Conservation (phyloP, 257 asterid genomes). For the Marsdenia floribunda region DNA sequence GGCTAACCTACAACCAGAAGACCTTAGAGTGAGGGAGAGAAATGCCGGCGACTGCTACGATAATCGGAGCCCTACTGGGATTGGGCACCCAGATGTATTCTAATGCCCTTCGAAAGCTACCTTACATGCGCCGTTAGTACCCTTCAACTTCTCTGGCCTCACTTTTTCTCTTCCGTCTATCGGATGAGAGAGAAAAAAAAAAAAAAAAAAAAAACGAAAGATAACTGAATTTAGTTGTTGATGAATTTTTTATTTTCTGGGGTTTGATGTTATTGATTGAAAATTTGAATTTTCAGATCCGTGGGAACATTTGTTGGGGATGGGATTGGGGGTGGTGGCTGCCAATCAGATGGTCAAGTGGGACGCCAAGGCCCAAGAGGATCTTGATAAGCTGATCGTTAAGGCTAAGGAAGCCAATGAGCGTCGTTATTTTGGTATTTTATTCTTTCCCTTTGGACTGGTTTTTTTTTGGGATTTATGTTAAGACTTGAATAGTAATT, state of each 20-base stretch:
- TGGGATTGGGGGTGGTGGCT: conserved; percentile 83
- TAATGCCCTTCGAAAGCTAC: conserved; percentile 96
- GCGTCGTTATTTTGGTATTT: conserved; percentile 85
- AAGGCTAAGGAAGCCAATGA: conserved; percentile 87
- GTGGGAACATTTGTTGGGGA: conserved; percentile 96
- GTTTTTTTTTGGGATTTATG: not conserved
- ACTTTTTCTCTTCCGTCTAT: not conserved
- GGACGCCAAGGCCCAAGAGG: conserved; percentile 73
- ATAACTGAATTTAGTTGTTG: not conserved
- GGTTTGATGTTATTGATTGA: not conserved
- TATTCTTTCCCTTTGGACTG: not conserved
- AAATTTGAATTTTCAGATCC: conserved; percentile 58
- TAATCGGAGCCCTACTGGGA: conserved; percentile 81
- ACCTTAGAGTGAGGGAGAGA: not conserved
- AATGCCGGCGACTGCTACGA: conserved; percentile 84
- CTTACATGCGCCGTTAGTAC: conserved; percentile 90
- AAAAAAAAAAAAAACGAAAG: too few relatives aligned
- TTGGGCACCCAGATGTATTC: conserved; percentile 94
- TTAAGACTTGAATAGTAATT: not conserved
- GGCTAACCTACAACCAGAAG: not conserved
- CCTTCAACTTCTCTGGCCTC: not conserved
- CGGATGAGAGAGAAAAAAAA: not conserved
- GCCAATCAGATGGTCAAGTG: conserved; percentile 84
- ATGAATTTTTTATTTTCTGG: not conserved
- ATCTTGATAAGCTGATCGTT: conserved; percentile 74